phyloP scores from a whole-genome alignment of 768 basidiomycete genomes.

The Auriculariales sp. region DNA sequence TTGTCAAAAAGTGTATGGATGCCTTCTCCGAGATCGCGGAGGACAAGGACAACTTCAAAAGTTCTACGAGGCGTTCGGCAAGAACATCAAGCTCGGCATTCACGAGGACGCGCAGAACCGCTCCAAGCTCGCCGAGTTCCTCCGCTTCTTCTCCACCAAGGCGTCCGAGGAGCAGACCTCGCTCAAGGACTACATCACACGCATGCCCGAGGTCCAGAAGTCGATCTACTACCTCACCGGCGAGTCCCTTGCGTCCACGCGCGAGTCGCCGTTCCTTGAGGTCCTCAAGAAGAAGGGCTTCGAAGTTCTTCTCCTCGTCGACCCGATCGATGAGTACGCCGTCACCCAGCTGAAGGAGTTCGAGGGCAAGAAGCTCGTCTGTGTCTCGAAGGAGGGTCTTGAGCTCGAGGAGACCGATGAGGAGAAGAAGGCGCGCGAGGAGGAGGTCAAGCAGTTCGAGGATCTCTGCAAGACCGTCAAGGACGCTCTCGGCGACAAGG shows the following conservation, averaged over 20 bases:
- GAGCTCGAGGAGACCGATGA: slow-evolving; percentile 99
- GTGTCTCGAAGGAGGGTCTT: slow-evolving; percentile 97
- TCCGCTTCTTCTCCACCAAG: slow-evolving; percentile 97
- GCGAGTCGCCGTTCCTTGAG: slow-evolving; percentile 97
- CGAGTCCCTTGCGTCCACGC: slow-evolving; percentile 81
- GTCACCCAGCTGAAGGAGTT: slow-evolving; percentile 99
- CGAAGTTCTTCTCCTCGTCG: slow-evolving; percentile 92
- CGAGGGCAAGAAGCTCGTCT: slow-evolving; percentile 92
- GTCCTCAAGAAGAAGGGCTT: slow-evolving; percentile 99
- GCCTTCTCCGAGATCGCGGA: slow-evolving; percentile 91
- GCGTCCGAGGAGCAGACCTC: slow-evolving; percentile 79
- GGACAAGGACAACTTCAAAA: slow-evolving; percentile 98
- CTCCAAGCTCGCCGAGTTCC: slow-evolving; percentile 97
- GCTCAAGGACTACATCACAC: slow-evolving; percentile 98
- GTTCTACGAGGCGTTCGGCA: slow-evolving; percentile 97
- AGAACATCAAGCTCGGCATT: slow-evolving; percentile 99
- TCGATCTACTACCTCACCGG: slow-evolving; percentile 99
- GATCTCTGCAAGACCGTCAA: slow-evolving; percentile 92
- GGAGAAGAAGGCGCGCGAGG: slow-evolving; percentile 85
- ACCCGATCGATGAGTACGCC: slow-evolving; percentile 98
- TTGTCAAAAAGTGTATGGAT: slow-evolving; percentile 96
- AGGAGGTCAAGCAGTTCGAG: slow-evolving; percentile 66
- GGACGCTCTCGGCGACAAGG: slow-evolving; percentile 97
- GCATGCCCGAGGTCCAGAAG: slow-evolving; percentile 98
- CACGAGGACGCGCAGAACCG: slow-evolving; percentile 99